Percentiles rank a stretch among this genome's conserved stretches.
Evolutionary conservation across 1,284 basidiomycete genomes (phyloP).

Genomic region (Thelephora terrestris): DNA sequence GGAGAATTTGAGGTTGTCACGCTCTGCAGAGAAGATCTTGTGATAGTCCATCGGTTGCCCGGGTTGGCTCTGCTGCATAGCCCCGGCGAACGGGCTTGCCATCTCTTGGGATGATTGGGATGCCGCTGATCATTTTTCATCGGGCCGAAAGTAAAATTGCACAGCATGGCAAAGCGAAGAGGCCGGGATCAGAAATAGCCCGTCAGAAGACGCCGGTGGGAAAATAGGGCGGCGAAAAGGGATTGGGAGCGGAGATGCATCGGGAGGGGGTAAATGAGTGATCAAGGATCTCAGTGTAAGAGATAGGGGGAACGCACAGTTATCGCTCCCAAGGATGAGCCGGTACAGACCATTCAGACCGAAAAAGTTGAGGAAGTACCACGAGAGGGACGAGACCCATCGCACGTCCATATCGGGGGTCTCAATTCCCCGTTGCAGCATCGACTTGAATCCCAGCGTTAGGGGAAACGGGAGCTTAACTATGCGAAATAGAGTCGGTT

Average conservation of each 20-base stretch:
- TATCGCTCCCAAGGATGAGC: conserved; percentile 85
- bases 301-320: conserved; percentile 48
- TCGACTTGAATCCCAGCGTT: conserved; percentile 96
- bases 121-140: conserved; percentile 40
- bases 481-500: conserved; percentile 21
- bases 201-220: no score
- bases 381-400: conserved; percentile 97
- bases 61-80: conserved; percentile 32
- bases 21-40: conserved; percentile 88
- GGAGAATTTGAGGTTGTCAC: conserved; percentile 88
- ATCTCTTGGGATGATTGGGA: conserved; percentile 63
- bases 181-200: background rate
- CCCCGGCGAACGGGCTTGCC: conserved; percentile 65
- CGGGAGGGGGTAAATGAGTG: no score
- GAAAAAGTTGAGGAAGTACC: conserved; percentile 99
- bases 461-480: conserved; percentile 97
- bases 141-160: background rate
- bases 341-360: conserved; percentile 94
- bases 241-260: background rate
- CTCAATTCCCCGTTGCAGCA: conserved; percentile 94
- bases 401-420: conserved; percentile 96
- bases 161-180: conserved; percentile 2
- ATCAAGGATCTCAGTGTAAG: background rate
- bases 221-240: background rate
- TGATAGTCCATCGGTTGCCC: conserved; percentile 72